Conservation (phyloP, 2,329 filamentous ascomycete species). For the Penicillium sp. region DNA sequence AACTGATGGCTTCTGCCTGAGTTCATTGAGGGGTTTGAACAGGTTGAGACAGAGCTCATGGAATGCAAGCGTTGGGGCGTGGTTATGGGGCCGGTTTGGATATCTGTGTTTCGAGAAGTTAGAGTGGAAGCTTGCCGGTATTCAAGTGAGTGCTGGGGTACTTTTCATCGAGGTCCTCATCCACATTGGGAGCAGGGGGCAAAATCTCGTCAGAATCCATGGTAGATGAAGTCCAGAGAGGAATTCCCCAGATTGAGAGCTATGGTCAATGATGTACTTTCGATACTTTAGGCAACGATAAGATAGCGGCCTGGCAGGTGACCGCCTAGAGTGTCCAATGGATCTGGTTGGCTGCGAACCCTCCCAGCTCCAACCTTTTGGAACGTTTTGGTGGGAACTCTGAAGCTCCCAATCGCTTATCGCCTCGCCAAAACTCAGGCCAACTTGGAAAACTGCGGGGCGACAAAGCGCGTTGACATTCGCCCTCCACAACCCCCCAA, state of each 20-base stretch:
- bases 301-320: no score
- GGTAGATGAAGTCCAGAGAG: conserved; percentile 4
- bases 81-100: conserved; percentile 80
- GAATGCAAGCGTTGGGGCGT: conserved; percentile 78
- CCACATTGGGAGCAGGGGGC: conserved; percentile 13
- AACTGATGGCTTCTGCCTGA: conserved; percentile 71
- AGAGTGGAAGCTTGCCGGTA: conserved; percentile 12
- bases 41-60: conserved; percentile 75
- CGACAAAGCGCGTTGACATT: conserved; percentile 4
- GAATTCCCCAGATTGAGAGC: conserved; percentile 15
- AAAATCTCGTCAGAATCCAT: conserved; percentile 38
- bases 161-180: conserved; percentile 39
- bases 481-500: conserved; percentile 4
- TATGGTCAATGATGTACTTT: no score
- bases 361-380: not conserved
- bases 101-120: conserved; percentile 57
- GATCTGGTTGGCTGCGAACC: no score
- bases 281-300: no score
- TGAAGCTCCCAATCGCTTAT: conserved; percentile 19
- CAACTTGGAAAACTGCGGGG: conserved; percentile 26
- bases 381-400: not conserved
- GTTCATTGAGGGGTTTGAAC: conserved; percentile 80
- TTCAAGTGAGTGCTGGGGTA: conserved; percentile 5
- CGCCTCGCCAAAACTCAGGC: conserved; percentile 29
- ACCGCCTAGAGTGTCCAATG: no score